Evolutionary conservation across 1,284 basidiomycete genomes (phyloP), one percentile per base, ranked within the genome.

Genomic region (Rhodotorula sp.): DNA sequence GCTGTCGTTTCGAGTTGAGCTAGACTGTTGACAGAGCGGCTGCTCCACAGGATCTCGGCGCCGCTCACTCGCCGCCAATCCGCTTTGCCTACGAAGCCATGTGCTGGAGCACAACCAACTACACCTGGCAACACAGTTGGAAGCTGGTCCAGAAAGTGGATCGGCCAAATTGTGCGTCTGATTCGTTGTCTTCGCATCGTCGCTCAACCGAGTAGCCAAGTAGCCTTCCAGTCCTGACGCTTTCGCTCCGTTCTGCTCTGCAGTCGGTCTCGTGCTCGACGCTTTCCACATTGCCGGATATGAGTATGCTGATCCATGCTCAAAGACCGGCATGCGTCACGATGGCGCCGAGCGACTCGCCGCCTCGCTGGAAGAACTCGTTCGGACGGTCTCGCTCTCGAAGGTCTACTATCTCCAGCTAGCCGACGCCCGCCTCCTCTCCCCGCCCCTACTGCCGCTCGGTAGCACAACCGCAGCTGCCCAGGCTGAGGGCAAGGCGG

Each of bases 221-320:
- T 16, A 14, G 13, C 34, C 53, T n/a, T 14, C 12, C 52, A 7
- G 5, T 27, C 14, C 13, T 8, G 7, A 49, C 17, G 16, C 48
- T 16, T 49, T 21, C 23, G 17, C 13, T 21, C 17, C 48, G 14
- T 17, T 8, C 19, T 16, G 8, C 48, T 21, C 13, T 12, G 27
- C 55, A 56, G 55, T 75, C n/a, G 73, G 73, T 41, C 25, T 69
- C 46, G 64, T 66, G 27, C 62, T 75, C 42, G 73, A 75, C 45
- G 57, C 73, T 9, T 75, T 75, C 68, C 73, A 75, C 50, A 73
- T 73, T 17, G 66, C 61, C 23, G 73, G 73, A 1, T 62, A 50
- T 46, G 73, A 73, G 21, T 75, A 44, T 27, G 73, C 71, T 7
- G 68, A 75, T 57, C 73, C 73, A 0, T 62, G 64, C 4, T 25